Base-by-base conservation (phyloP, 768 basidiomycete species). In the Podaxis sp. region DNA sequence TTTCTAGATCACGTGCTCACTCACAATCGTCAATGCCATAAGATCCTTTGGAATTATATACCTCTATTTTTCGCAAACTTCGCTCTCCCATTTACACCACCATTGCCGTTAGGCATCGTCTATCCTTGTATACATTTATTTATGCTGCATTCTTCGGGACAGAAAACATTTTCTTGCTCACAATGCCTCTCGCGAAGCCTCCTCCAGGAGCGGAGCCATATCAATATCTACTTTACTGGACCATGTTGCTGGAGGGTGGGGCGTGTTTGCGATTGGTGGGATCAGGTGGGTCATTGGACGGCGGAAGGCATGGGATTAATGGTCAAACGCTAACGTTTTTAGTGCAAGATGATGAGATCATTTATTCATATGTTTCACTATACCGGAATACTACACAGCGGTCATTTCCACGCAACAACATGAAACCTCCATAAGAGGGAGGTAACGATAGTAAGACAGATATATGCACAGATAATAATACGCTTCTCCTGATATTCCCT, bases 171-270 rank as follows among this genome's bases (percentile, higher is more conserved):
- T 85, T 87, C 68, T 70, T 87, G 17, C 72, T 76, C 19, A 56
- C 82, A 30, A 78, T 79, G 3, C 85, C 85, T 11, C 65, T 86
- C 46, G 66, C 82, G 17, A 81, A 79, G 30, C 85, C 85, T 0
- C 74, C 78, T 0, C 68, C 70, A 0, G 82, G 79, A 1, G 70
- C 71, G 22, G 72, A 75, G 40, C 75, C 77, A 4, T 87, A 84
- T 63, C 69, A 78, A 40, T 60, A 71, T 57, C 73, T 86, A 4
- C 84, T 84, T 3, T 87, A 87, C 65, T 85, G 83, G 75, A 71
- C 9, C 73, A 74, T 59, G 72, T 71, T 38, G 65, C 69, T 9
- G 71, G 67, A 12, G 70, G 73, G 1, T 73, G 75, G 72, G 67
- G 67, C 2, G 66, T 73, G 8, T 72, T 75, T 52, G 70, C 66